Evolutionary conservation across 2,329 filamentous ascomycete species (phyloP).

Genomic region (Curvularia hawaiiensis): DNA sequence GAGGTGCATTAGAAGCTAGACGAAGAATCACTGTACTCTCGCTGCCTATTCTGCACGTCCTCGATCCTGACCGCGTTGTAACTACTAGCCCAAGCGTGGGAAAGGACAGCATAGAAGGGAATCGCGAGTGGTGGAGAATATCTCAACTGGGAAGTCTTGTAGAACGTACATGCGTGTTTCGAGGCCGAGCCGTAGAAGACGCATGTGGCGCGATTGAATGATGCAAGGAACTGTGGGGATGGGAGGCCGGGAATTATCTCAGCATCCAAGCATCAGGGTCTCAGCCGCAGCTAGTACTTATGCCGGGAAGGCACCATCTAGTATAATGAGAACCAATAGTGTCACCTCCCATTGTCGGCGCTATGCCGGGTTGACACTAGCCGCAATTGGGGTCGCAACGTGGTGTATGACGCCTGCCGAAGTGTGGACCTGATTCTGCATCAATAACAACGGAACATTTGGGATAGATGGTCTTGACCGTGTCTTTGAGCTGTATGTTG

Average conservation of each 20-base stretch:
- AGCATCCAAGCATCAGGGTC: neutral
- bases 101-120: slow-evolving; percentile 7
- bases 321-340: too few species aligned
- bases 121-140: neutral
- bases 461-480: neutral
- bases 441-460: neutral
- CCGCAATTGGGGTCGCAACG: neutral
- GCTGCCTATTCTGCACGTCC: neutral
- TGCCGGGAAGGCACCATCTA: too few species aligned
- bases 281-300: neutral
- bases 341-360: neutral
- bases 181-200: neutral
- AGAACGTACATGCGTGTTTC: neutral
- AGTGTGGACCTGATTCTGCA: neutral
- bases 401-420: neutral
- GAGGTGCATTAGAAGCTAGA: too few species aligned
- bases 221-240: neutral
- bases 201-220: neutral
- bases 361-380: neutral
- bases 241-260: neutral
- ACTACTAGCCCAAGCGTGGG: slow-evolving; percentile 4
- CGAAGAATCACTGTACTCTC: neutral
- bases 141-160: neutral
- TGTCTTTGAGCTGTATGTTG: neutral
- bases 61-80: neutral